Evolutionary conservation across 2,329 filamentous ascomycete genomes (phyloP).

Genomic region (Stagonosporopsis chrysanthemi): DNA sequence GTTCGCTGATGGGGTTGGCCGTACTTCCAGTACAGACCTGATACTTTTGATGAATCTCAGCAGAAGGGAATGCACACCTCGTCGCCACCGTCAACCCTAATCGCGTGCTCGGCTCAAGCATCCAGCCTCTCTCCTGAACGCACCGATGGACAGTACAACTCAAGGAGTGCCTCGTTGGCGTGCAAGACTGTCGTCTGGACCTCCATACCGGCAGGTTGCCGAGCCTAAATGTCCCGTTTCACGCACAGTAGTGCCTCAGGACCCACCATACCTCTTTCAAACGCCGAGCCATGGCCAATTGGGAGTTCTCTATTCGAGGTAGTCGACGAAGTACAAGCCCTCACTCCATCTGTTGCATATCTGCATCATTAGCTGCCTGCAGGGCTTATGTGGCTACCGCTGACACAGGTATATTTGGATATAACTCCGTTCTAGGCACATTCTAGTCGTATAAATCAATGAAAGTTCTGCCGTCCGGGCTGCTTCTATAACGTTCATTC

Average conservation of each 20-base stretch:
- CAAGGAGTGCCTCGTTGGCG: background rate
- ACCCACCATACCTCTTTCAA: constrained; percentile 8
- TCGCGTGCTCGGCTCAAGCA: background rate
- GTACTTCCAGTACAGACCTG: background rate
- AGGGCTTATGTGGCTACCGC: constrained; percentile 8
- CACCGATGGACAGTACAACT: background rate
- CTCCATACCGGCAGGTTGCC: constrained; percentile 9
- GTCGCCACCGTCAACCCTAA: background rate
- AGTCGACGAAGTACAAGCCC: constrained; percentile 6
- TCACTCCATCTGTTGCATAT: constrained; percentile 11
- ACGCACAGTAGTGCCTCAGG: constrained; percentile 13
- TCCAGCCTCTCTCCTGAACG: background rate
- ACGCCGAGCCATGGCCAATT: constrained; percentile 8
- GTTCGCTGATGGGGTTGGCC: background rate
- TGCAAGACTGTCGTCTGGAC: constrained; percentile 15
- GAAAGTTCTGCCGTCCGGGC: background rate
- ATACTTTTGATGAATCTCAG: background rate
- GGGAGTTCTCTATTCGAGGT: background rate
- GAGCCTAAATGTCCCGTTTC: constrained; percentile 15
- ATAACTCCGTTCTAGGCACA: constrained; percentile 7
- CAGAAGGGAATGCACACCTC: background rate
- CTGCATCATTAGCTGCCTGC: constrained; percentile 11
- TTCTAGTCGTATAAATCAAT: constrained; percentile 5
- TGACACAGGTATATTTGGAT: constrained; percentile 4
- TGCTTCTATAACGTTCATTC: background rate